phyloP scores from a whole-genome alignment of 768 basidiomycete genomes.

The Hypholoma sublateritium region DNA sequence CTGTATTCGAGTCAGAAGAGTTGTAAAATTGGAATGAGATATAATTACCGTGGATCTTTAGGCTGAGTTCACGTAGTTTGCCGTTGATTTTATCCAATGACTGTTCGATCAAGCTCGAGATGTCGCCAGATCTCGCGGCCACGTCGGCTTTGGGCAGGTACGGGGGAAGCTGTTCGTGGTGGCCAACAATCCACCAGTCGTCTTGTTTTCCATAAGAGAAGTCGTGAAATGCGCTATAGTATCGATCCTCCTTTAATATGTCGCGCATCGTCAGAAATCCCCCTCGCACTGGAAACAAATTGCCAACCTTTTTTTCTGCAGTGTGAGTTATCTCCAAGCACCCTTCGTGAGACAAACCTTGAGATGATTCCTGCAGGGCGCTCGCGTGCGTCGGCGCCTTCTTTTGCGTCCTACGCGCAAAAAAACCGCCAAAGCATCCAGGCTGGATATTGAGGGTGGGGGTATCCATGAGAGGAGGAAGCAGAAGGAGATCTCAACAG shows the following conservation, averaged over 20 bases:
- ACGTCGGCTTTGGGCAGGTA: conserved; percentile 30
- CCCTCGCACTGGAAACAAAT: no score
- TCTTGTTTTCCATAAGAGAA: conserved; percentile 33
- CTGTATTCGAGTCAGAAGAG: conserved; percentile 30
- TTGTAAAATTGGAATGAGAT: neutral
- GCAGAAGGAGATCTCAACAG: conserved; percentile 3
- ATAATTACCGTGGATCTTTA: conserved; percentile 68
- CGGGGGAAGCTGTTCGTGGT: conserved; percentile 37
- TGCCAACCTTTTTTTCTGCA: conserved; percentile 11
- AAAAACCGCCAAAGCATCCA: conserved; percentile 38
- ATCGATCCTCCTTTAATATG: conserved; percentile 20
- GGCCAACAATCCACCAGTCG: conserved; percentile 23
- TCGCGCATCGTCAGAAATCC: neutral
- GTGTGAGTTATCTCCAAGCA: neutral
- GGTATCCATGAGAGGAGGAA: conserved; percentile 20
- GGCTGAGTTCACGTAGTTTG: conserved; percentile 61
- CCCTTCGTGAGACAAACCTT: neutral
- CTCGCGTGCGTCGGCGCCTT: neutral
- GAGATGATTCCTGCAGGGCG: neutral
- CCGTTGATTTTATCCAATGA: conserved; percentile 50
- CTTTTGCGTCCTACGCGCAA: conserved; percentile 18
- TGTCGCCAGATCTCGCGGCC: conserved; percentile 27
- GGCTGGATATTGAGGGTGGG: conserved; percentile 16
- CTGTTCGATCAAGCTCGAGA: conserved; percentile 53
- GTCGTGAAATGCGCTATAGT: conserved; percentile 43